These are phyloP conservation scores for Pythium phragmiticola DNA, from an alignment of 352 stramenopile genomes.

Conservation along the genomic window DNA sequence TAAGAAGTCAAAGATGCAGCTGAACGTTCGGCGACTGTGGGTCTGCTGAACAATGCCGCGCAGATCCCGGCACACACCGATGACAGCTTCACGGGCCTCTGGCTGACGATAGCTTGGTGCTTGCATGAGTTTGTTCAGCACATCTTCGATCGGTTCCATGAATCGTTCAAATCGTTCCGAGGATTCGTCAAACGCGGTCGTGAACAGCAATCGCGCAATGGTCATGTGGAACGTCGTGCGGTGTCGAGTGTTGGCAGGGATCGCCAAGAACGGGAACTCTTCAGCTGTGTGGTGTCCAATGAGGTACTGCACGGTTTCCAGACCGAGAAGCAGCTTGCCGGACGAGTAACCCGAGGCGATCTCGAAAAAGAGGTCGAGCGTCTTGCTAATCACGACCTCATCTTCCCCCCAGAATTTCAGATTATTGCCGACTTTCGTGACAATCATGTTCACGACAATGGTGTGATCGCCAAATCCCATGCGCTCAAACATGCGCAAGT, in stretches of 20 bases:
- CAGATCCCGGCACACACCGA: constrained; percentile 96
- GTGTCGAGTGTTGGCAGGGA: constrained; percentile 93
- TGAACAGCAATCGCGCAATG: constrained; percentile 95
- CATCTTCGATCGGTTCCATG: constrained; percentile 91
- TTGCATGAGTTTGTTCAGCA: constrained; percentile 80
- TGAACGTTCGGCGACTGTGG: constrained; percentile 96
- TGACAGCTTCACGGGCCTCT: constrained; percentile 88
- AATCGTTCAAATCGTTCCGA: constrained; percentile 96
- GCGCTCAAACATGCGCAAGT: constrained; percentile 97
- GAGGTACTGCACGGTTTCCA: constrained; percentile 97
- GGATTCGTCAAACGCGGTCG: constrained; percentile 92
- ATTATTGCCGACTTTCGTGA: constrained; percentile 99
- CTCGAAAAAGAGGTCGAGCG: constrained; percentile 96
- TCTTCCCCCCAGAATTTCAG: constrained; percentile 98
- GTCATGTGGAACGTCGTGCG: constrained; percentile 98
- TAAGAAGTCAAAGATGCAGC: constrained; percentile 97
- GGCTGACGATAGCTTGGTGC: constrained; percentile 70
- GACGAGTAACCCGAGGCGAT: constrained; percentile 96
- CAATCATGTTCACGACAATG: constrained; percentile 97
- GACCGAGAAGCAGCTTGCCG: constrained; percentile 95
- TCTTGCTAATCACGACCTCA: constrained; percentile 95
- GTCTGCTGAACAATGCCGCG: constrained; percentile 95
- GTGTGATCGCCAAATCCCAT: constrained; percentile 97
- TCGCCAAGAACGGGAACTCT: constrained; percentile 96
- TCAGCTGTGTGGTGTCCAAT: constrained; percentile 96